These are phyloP conservation scores for Dovyalis caffra DNA, from an alignment of 345 rosid species.

Conservation along the genomic window DNA sequence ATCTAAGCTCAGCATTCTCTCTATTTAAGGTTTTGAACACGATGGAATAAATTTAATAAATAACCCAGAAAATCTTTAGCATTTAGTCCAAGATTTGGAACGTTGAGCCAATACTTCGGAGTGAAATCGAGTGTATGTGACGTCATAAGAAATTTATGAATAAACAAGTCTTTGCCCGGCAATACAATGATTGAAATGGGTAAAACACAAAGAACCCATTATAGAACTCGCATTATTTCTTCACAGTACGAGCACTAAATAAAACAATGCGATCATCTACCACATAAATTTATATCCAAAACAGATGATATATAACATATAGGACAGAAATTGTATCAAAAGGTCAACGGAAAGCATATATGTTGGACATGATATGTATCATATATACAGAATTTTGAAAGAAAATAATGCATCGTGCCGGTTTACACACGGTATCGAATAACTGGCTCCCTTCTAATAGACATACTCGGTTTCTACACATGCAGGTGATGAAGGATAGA, in stretches of 20 bases:
- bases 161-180: neutral
- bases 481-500: no score
- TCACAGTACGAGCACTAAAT: slow-evolving; percentile 14
- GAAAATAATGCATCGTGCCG: no score
- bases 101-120: slow-evolving; percentile 17
- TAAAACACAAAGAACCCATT: slow-evolving; percentile 18
- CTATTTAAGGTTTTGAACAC: no score
- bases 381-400: no score
- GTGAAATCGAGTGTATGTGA: slow-evolving; percentile 9
- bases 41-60: no score
- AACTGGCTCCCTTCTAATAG: no score
- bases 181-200: slow-evolving; percentile 19
- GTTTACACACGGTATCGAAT: no score
- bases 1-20: no score
- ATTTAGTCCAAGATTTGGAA: slow-evolving; percentile 9
- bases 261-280: slow-evolving; percentile 4
- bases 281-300: neutral
- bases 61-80: neutral
- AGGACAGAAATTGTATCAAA: neutral
- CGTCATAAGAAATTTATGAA: slow-evolving; percentile 6
- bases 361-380: neutral
- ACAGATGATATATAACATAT: no score
- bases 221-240: neutral
- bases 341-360: neutral
- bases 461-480: no score